Base-by-base conservation (phyloP, 2,329 filamentous ascomycete genomes). In the Pseudogymnoascus sp. region DNA sequence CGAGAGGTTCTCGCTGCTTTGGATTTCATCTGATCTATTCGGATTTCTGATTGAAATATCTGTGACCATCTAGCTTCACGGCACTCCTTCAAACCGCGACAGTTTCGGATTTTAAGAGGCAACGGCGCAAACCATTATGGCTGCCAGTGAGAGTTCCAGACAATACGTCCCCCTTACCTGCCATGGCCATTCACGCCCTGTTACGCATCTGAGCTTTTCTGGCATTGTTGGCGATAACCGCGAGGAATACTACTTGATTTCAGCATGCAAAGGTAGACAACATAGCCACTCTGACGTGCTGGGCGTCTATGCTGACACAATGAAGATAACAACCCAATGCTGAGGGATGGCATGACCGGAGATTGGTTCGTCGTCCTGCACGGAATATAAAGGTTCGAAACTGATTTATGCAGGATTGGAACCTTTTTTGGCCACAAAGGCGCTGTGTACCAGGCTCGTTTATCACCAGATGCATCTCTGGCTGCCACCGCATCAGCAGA, bases 401-500 rank as follows among this genome's bases (percentile, higher is more conserved):
- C 46, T 53, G 29, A 53, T 31, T 53, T 44, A 40, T 38, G 11
- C 64, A 85, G 83, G 90, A 97, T 97, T 70, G 95, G 95, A 59
- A 97, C 95, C 38, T 97, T 97, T 74, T 88, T 99, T 71, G 95
- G 95, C 42, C 95, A 99, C 80, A 97, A 99, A 78, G 95, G 95
- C 67, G 95, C 95, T 38, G 93, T 97, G 65, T 99, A 95, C 92
- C 93, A 97, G 78, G 91, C 93, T 62, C 86, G 93, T 70, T 82
- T 99, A 37, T 96, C 92, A 62, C 87, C 90, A 19, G 92, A 97
- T 77, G 91, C 92, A 44, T 87, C 86, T 26, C 88, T 92, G 59
- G 93, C 95, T 64, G 95, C 93, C 9, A 97, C 96, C 35, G 95
- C 91, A 56, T 96, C 93, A 60, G 95, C 95, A 60, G 95, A 99